Conservation (phyloP, 164 flowering plant species). For the Umbellularia californica region DNA sequence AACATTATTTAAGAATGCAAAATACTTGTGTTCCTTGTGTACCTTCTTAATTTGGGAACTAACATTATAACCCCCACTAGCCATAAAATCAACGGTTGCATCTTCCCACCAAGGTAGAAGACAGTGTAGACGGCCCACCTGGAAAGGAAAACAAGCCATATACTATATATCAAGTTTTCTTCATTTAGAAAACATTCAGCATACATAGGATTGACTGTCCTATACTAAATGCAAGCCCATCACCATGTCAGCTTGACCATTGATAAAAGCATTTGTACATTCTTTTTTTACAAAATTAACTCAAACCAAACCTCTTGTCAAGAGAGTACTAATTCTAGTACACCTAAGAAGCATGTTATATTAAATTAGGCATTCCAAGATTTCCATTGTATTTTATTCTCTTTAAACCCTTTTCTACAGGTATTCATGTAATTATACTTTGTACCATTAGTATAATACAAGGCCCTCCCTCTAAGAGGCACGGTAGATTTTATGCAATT, state of each 20-base stretch:
- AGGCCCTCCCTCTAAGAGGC: too few relatives aligned
- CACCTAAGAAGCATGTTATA: too few relatives aligned
- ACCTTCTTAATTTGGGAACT: constrained; percentile 55
- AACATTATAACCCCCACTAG: constrained; percentile 86
- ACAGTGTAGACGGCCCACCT: constrained; percentile 89
- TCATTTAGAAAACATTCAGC: too few relatives aligned
- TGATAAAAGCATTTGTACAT: not conserved
- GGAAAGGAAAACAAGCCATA: constrained; percentile 2
- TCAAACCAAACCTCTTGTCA: too few relatives aligned
- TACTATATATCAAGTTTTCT: not conserved
- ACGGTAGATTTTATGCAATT: too few relatives aligned
- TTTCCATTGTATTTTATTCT: too few relatives aligned
- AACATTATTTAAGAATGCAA: not conserved
- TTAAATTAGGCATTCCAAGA: too few relatives aligned
- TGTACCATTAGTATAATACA: too few relatives aligned
- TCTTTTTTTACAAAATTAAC: not conserved
- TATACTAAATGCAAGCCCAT: not conserved
- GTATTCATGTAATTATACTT: too few relatives aligned
- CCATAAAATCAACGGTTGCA: constrained; percentile 79
- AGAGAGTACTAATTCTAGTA: too few relatives aligned
- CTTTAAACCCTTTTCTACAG: too few relatives aligned
- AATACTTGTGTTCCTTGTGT: not conserved
- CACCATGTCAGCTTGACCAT: not conserved
- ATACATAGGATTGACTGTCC: not conserved
- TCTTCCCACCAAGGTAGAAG: constrained; percentile 94